These are phyloP conservation scores for Laguncularia racemosa DNA, from an alignment of 345 rosid species.

Conservation along the genomic window DNA sequence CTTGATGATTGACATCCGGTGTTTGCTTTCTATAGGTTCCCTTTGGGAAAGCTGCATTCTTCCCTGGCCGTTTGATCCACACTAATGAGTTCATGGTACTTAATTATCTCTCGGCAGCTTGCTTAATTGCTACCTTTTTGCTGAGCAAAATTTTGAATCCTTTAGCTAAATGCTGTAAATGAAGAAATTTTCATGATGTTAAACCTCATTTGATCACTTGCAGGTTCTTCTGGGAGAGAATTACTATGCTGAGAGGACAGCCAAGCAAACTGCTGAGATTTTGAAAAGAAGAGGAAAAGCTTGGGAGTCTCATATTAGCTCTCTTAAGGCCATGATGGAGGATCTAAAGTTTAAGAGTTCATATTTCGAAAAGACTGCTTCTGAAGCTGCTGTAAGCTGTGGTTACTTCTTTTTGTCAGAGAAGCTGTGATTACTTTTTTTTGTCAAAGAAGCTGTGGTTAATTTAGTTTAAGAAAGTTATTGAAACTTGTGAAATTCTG, in stretches of 20 bases:
- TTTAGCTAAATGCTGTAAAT: neutral
- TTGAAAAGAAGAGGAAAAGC: slow-evolving; percentile 69
- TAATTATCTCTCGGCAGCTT: neutral
- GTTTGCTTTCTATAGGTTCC: slow-evolving; percentile 43
- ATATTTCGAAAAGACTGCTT: slow-evolving; percentile 66
- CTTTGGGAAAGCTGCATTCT: slow-evolving; percentile 74
- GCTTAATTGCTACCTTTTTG: too few relatives aligned
- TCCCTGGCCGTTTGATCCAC: slow-evolving; percentile 82
- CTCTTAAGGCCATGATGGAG: slow-evolving; percentile 58
- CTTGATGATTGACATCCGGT: neutral
- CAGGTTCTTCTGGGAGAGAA: slow-evolving; percentile 88
- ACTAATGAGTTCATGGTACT: slow-evolving; percentile 81
- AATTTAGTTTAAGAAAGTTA: neutral
- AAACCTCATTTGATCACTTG: neutral
- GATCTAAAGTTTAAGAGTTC: slow-evolving; percentile 78
- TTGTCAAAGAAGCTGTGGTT: slow-evolving; percentile 19
- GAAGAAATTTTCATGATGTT: neutral
- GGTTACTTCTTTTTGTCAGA: too few relatives aligned
- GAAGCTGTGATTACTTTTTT: too few relatives aligned
- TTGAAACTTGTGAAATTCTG: too few relatives aligned
- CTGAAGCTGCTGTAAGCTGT: slow-evolving; percentile 62
- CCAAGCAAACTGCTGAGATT: slow-evolving; percentile 71
- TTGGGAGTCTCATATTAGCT: slow-evolving; percentile 49
- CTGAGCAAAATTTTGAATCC: neutral
- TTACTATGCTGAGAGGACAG: slow-evolving; percentile 63